phyloP scores from a whole-genome alignment of 192 early-diverging fungal species.

The Pecoramyces ruminantium region DNA sequence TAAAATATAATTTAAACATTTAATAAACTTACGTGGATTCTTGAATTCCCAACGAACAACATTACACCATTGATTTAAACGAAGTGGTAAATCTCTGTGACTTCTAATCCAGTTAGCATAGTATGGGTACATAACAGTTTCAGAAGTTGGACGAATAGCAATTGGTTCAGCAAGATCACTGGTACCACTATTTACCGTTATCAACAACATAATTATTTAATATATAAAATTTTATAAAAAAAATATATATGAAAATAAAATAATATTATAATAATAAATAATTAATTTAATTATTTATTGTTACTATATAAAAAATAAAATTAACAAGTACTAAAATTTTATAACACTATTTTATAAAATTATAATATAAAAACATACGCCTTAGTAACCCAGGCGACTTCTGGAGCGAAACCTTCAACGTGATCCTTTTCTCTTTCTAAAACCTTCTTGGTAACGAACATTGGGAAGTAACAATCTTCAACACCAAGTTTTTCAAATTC shows the following conservation, averaged over 20 bases:
- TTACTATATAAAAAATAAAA: too few relatives aligned
- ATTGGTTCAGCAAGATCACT: constrained; percentile 88
- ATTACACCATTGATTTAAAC: constrained; percentile 98
- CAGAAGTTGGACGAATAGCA: constrained; percentile 96
- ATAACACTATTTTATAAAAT: too few relatives aligned
- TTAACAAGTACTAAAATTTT: too few relatives aligned
- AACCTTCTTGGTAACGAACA: constrained; percentile 82
- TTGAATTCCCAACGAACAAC: constrained; percentile 99
- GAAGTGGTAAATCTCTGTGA: constrained; percentile 89
- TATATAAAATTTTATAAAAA: constrained; percentile 1
- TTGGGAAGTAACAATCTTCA: constrained; percentile 97
- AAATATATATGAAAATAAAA: neutral
- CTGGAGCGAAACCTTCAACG: constrained; percentile 97
- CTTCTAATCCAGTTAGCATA: constrained; percentile 95
- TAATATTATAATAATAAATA: too few relatives aligned
- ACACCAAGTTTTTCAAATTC: constrained; percentile 84
- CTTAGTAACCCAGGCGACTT: constrained; percentile 99
- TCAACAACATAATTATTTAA: neutral
- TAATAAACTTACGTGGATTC: constrained; percentile 61
- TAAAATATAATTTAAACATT: too few relatives aligned
- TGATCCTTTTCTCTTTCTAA: constrained; percentile 97
- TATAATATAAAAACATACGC: constrained; percentile 21
- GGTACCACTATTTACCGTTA: constrained; percentile 28
- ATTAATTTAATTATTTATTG: too few relatives aligned
- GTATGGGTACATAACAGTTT: constrained; percentile 99